These are phyloP conservation scores for Hypoxylon sp. DNA, from an alignment of 2,329 filamentous ascomycete species.

Conservation along the genomic window DNA sequence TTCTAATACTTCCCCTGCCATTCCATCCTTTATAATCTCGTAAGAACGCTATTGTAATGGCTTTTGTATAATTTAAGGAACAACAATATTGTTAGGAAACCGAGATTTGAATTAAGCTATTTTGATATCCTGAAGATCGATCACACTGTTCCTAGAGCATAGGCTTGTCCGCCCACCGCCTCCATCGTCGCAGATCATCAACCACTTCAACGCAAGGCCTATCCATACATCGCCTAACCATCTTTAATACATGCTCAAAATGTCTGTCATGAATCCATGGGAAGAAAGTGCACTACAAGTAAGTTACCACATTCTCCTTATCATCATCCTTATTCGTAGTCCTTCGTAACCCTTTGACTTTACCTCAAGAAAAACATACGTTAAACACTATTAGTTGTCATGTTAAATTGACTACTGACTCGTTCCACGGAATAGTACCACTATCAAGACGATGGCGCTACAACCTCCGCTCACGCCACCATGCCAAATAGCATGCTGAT, in stretches of 20 bases:
- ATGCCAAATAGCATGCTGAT: constrained; percentile 30
- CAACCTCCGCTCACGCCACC: constrained; percentile 12
- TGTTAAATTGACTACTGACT: constrained; percentile 18
- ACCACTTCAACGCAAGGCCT: background rate
- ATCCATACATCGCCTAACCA: background rate
- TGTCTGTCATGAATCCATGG: constrained; percentile 54
- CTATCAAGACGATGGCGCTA: constrained; percentile 46
- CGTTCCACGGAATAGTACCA: constrained; percentile 46
- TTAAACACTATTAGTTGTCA: constrained; percentile 21
- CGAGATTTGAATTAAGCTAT: background rate
- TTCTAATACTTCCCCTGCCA: background rate
- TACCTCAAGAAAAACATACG: background rate
- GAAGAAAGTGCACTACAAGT: constrained; percentile 54
- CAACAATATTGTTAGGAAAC: background rate
- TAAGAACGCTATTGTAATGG: background rate
- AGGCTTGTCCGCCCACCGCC: background rate
- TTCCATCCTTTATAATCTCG: constrained; percentile 12
- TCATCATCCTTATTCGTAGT: background rate
- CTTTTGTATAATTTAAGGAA: background rate
- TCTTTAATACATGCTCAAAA: constrained; percentile 15
- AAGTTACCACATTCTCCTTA: constrained; percentile 29
- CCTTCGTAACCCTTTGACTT: background rate
- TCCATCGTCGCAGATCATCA: constrained; percentile 1
- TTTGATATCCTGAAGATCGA: constrained; percentile 5
- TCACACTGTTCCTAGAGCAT: constrained; percentile 1